Evolutionary conservation across 805 yeast species (phyloP).

Genomic region (Monosporozyma yasuniensis): DNA sequence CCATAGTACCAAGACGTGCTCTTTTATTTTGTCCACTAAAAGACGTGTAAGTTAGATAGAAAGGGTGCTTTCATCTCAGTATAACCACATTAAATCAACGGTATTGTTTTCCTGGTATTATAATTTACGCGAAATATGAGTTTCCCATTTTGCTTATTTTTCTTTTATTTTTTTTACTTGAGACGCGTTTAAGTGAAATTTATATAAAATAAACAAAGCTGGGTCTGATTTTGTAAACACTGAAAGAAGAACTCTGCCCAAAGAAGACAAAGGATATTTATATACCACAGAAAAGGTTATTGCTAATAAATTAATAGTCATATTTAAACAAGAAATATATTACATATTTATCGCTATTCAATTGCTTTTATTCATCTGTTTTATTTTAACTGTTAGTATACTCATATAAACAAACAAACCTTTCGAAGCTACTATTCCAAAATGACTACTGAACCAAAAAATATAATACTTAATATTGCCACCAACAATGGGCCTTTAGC

Average conservation of each 20-base stretch:
- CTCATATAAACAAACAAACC: not conserved
- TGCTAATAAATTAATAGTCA: not conserved
- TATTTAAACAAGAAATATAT: not conserved
- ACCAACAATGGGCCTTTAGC: slow-evolving; percentile 78
- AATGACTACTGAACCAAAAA: slow-evolving; percentile 4
- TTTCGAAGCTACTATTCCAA: not conserved
- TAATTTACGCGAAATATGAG: not conserved
- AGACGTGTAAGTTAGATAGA: too few species aligned
- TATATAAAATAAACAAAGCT: slow-evolving; percentile 1
- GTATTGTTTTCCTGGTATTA: not conserved
- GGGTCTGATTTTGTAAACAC: not conserved
- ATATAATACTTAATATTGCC: slow-evolving; percentile 12
- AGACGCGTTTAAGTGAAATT: not conserved
- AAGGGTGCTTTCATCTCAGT: too few species aligned
- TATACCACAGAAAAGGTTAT: not conserved
- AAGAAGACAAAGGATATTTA: not conserved
- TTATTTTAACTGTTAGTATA: not conserved
- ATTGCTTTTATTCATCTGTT: not conserved
- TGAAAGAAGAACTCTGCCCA: not conserved
- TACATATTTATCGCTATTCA: not conserved
- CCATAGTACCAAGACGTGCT: too few species aligned
- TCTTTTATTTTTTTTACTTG: not conserved
- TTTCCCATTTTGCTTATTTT: not conserved
- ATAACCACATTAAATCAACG: too few species aligned
- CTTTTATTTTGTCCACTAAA: too few species aligned